Evolutionary conservation across 2,329 filamentous ascomycete species (phyloP).

Genomic region (Colletotrichum tropicicola): DNA sequence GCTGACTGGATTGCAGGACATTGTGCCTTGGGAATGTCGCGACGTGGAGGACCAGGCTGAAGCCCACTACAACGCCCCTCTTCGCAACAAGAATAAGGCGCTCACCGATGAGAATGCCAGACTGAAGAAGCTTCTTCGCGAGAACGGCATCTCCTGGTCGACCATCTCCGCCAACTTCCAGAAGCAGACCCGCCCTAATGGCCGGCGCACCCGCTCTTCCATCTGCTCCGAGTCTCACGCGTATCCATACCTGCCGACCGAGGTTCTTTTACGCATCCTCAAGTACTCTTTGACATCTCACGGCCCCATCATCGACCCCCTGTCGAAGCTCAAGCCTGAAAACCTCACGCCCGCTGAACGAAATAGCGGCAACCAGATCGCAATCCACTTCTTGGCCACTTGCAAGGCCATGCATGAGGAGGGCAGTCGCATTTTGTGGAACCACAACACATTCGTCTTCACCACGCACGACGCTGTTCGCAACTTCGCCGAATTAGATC

Average conservation of each 20-base stretch:
- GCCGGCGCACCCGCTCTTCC: constrained; percentile 39
- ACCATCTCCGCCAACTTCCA: constrained; percentile 43
- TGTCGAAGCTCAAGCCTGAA: constrained; percentile 53
- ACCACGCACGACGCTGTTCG: constrained; percentile 60
- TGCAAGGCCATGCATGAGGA: constrained; percentile 60
- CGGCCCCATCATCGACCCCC: constrained; percentile 62
- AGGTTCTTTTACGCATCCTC: constrained; percentile 62
- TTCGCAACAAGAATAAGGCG: constrained; percentile 55
- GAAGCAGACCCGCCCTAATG: constrained; percentile 14
- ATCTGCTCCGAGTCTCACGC: constrained; percentile 29
- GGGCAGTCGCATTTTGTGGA: constrained; percentile 59
- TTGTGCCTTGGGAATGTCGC: constrained; percentile 59
- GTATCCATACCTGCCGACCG: constrained; percentile 58
- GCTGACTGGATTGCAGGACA: constrained; percentile 34
- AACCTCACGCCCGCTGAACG: constrained; percentile 55
- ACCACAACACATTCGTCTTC: constrained; percentile 62
- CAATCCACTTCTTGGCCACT: constrained; percentile 62
- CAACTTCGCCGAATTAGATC: constrained; percentile 56
- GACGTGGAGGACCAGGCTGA: constrained; percentile 62
- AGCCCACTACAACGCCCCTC: constrained; percentile 55
- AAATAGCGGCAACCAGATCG: constrained; percentile 55
- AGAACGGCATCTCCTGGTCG: constrained; percentile 62
- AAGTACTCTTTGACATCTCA: constrained; percentile 59
- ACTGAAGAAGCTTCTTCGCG: constrained; percentile 60
- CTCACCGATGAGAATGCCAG: constrained; percentile 58